Evolutionary conservation across 768 basidiomycete genomes (phyloP).

Genomic region (Chalciporus piperatus): DNA sequence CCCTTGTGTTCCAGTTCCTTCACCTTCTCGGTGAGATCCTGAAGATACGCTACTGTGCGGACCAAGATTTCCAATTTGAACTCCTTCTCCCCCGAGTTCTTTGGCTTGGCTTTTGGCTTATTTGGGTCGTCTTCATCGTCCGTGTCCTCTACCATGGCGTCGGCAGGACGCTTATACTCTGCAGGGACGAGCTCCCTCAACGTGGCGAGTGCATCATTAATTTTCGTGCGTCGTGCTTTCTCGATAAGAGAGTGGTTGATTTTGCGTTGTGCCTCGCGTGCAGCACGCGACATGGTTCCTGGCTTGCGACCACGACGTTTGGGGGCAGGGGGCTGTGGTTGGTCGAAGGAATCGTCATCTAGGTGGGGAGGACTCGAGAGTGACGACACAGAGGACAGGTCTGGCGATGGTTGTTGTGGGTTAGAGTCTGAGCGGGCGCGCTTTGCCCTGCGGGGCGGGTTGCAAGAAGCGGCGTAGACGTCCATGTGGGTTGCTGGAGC

Average conservation of each 20-base stretch:
- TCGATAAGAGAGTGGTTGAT: conserved; percentile 95
- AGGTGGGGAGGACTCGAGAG: conserved; percentile 15
- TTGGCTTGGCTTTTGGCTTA: conserved; percentile 28
- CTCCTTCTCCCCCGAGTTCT: conserved; percentile 65
- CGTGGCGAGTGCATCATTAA: conserved; percentile 84
- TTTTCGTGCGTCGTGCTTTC: conserved; percentile 90
- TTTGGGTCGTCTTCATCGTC: conserved; percentile 35
- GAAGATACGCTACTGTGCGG: conserved; percentile 75
- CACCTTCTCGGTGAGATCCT: conserved; percentile 63
- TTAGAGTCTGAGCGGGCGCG: conserved; percentile 31
- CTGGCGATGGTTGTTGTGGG: conserved; percentile 2
- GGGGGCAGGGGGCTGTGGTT: conserved; percentile 27
- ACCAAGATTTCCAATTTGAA: conserved; percentile 92
- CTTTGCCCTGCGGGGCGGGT: conserved; percentile 47
- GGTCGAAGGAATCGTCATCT: conserved; percentile 28
- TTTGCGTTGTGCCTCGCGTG: conserved; percentile 84
- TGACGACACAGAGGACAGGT: background rate
- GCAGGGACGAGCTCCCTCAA: conserved; percentile 75
- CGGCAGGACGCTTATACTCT: conserved; percentile 39
- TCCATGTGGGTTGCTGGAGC: conserved; percentile 23
- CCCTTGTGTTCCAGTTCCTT: conserved; percentile 36
- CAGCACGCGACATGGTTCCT: conserved; percentile 66
- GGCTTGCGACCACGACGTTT: conserved; percentile 75
- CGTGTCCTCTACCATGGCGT: conserved; percentile 30
- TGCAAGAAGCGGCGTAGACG: conserved; percentile 38